Evolutionary conservation across 805 yeast genomes (phyloP).

Genomic region (Schwanniomyces sp.): DNA sequence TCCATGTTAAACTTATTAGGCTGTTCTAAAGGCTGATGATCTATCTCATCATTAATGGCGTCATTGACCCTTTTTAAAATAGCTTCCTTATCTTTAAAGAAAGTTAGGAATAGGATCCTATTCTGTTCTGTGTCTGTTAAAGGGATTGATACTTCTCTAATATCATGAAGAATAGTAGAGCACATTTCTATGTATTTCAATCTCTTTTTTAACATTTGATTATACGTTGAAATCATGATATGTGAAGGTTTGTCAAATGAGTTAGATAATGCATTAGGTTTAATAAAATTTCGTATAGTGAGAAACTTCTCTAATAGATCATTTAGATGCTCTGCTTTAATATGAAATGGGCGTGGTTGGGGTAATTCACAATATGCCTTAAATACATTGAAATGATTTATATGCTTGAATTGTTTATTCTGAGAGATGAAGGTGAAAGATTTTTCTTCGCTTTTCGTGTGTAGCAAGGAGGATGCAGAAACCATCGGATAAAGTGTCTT

Average conservation of each 20-base stretch:
- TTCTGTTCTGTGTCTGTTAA: slow-evolving; percentile 30
- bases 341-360: slow-evolving; percentile 21
- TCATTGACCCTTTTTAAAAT: slow-evolving; percentile 14
- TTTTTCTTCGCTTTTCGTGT: neutral
- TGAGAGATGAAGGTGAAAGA: slow-evolving; percentile 6
- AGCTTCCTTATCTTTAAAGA: slow-evolving; percentile 28
- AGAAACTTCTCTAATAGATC: slow-evolving; percentile 24
- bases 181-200: slow-evolving; percentile 18
- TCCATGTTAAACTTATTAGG: slow-evolving; percentile 17
- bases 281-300: slow-evolving; percentile 20
- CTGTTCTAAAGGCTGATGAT: neutral
- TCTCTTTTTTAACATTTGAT: slow-evolving; percentile 18
- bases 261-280: slow-evolving; percentile 20
- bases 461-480: neutral
- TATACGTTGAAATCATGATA: slow-evolving; percentile 11
- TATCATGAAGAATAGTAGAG: slow-evolving; percentile 25
- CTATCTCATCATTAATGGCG: slow-evolving; percentile 1
- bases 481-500: slow-evolving; percentile 18
- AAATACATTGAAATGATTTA: slow-evolving; percentile 26
- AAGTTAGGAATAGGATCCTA: slow-evolving; percentile 24
- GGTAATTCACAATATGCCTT: slow-evolving; percentile 25
- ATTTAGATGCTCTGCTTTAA: slow-evolving; percentile 26
- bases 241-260: neutral
- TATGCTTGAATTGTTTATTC: slow-evolving; percentile 12
- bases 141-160: slow-evolving; percentile 23